Evolutionary conservation across 2,329 filamentous ascomycete genomes (phyloP).

Genomic region (Xylaria sp.): DNA sequence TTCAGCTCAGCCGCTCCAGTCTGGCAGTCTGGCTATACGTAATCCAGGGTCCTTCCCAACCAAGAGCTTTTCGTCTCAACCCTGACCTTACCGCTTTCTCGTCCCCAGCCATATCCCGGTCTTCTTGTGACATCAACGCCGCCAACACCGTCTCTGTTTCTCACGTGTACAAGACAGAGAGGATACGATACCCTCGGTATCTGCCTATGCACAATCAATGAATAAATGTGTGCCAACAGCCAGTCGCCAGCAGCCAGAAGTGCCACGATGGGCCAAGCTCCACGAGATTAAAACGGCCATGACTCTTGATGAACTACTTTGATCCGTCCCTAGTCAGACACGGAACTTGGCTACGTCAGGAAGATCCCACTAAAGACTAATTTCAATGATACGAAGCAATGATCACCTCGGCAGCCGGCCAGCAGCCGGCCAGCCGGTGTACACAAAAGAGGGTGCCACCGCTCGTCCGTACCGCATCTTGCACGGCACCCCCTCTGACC

Average conservation of each 20-base stretch:
- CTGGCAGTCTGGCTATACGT: not conserved
- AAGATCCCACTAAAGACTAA: not conserved
- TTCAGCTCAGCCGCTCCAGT: not conserved
- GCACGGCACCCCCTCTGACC: not conserved
- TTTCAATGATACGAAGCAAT: not conserved
- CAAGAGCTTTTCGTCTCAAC: not conserved
- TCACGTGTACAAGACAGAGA: too few species aligned
- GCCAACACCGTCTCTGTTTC: too few species aligned
- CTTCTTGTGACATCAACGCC: too few species aligned
- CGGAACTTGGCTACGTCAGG: not conserved
- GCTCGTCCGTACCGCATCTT: not conserved
- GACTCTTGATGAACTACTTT: not conserved
- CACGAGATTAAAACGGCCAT: not conserved
- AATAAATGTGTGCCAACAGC: too few species aligned
- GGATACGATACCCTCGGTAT: too few species aligned
- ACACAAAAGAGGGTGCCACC: not conserved
- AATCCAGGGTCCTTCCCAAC: not conserved
- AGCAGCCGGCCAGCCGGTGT: not conserved
- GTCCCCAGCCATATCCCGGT: not conserved
- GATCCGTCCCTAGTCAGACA: not conserved
- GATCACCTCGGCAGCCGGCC: not conserved
- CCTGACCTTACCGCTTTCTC: not conserved
- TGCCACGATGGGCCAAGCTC: not conserved
- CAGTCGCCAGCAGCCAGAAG: too few species aligned
- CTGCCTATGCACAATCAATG: too few species aligned